Conservation (phyloP, 352 stramenopile genomes). For the Phytophthora brassicae region DNA sequence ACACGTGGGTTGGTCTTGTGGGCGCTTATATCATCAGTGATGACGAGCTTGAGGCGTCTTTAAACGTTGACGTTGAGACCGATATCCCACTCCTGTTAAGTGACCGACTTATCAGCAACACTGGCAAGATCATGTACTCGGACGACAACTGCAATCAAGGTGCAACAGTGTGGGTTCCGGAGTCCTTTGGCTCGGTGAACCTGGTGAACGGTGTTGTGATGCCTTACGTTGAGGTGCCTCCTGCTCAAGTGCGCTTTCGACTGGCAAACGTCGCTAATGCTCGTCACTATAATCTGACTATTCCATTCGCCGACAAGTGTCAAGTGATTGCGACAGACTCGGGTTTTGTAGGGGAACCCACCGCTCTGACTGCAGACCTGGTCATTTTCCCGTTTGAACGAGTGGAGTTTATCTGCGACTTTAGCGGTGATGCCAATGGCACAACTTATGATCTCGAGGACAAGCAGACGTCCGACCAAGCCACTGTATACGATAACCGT, state of each 20-base stretch:
- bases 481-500: constrained; percentile 48
- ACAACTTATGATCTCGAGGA: constrained; percentile 57
- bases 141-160: constrained; percentile 38
- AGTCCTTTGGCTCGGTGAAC: constrained; percentile 51
- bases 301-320: constrained; percentile 70
- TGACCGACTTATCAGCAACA: constrained; percentile 40
- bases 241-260: constrained; percentile 69
- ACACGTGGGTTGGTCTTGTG: constrained; percentile 47
- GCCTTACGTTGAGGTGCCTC: constrained; percentile 62
- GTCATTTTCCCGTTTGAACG: constrained; percentile 58
- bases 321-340: constrained; percentile 60
- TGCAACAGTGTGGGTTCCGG: constrained; percentile 43
- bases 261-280: constrained; percentile 64
- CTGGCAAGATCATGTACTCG: constrained; percentile 40
- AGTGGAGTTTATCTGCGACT: constrained; percentile 65
- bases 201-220: constrained; percentile 53
- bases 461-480: constrained; percentile 45
- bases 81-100: constrained; percentile 46
- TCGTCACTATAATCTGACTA: constrained; percentile 76
- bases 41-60: constrained; percentile 18
- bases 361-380: constrained; percentile 13
- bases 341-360: constrained; percentile 48
- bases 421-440: constrained; percentile 36
- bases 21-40: constrained; percentile 53
- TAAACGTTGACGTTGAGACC: constrained; percentile 45